Percentiles rank a stretch among this genome's conserved stretches.
These are phyloP conservation scores for Xylaria grammica DNA, from an alignment of 495 filamentous ascomycete genomes.

Conservation along the genomic window DNA sequence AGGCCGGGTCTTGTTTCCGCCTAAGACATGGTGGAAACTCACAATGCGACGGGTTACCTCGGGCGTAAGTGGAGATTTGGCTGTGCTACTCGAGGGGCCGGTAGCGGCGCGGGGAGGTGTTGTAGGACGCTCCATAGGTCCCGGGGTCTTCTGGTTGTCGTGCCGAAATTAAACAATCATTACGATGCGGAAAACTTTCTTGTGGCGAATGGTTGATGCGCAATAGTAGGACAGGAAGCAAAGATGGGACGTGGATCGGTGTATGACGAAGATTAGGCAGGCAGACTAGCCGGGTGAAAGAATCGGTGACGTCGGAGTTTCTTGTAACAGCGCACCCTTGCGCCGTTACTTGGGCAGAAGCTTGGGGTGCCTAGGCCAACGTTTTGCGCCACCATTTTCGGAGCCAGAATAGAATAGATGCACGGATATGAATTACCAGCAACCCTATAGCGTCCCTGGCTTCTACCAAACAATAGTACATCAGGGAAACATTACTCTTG, in stretches of 20 bases:
- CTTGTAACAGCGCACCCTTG: neutral
- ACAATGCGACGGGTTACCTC: slow-evolving; percentile 75
- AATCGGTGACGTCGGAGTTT: slow-evolving; percentile 35
- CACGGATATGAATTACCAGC: too few relatives aligned
- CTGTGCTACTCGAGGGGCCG: slow-evolving; percentile 26
- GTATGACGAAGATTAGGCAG: neutral
- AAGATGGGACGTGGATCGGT: neutral
- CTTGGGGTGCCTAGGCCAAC: too few relatives aligned
- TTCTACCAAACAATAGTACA: too few relatives aligned
- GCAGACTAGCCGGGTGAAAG: slow-evolving; percentile 1
- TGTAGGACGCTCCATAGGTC: slow-evolving; percentile 51
- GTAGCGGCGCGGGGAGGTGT: slow-evolving; percentile 63
- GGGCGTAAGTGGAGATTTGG: slow-evolving; percentile 68
- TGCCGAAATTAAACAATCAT: neutral
- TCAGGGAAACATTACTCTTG: too few relatives aligned
- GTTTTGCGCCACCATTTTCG: slow-evolving; percentile 1
- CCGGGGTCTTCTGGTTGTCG: neutral
- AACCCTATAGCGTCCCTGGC: too few relatives aligned
- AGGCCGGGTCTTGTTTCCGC: neutral
- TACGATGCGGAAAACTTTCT: neutral
- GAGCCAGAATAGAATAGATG: too few relatives aligned
- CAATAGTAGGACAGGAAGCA: neutral
- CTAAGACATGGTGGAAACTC: slow-evolving; percentile 30
- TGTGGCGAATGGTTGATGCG: neutral
- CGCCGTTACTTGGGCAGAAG: too few relatives aligned